Base-by-base conservation (phyloP, 805 yeast species). In the Saccharomycopsis javanensis region DNA sequence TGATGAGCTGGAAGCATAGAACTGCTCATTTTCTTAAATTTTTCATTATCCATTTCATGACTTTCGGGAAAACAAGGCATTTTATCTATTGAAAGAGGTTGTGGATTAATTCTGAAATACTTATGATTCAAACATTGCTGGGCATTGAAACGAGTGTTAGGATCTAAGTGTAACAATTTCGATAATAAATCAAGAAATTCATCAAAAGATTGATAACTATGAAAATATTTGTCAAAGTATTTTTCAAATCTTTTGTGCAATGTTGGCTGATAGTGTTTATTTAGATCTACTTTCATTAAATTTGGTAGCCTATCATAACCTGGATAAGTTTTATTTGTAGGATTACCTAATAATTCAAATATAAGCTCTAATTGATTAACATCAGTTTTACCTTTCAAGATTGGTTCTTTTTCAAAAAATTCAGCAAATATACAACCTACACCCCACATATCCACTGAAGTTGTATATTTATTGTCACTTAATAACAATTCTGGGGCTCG, bases 381-480 rank as follows among this genome's bases (percentile, higher is more conserved):
- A 68, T 94, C 99, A 1, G 94, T 79, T 51, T 78, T 75, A 0
- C 99, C 99, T 50, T 83, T 90, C 51, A 95, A 69, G 11, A 94
- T 86, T 1, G 99, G 99, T 63, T 79, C 81, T 60, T 80, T 79
- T 42, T 81, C 82, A 71, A 87, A 92, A 65, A 91, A 76, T 70
- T 94, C 99, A 0, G 89, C 99, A 67, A 94, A 84, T 0, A 94
- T 94, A 71, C 99, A 94, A 1, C 98, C 98, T 25, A 89, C 81
- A 0, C 99, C 98, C 99, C 99, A 94, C 72, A 95, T 79, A 70
- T 94, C 99, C 11, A 92, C 92, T 0, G 98, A 96, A 0, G 97
- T 88, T 1, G 98, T 91, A 68, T 92, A 92, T 58, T 78, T 74
- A 63, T 85, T 77, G 63, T 90, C 96, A 3, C 97, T 97, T 55